Evolutionary conservation across 2,329 filamentous ascomycete species (phyloP), one percentile per base, ranked within the genome.

Genomic region (Diaporthe vaccinii): DNA sequence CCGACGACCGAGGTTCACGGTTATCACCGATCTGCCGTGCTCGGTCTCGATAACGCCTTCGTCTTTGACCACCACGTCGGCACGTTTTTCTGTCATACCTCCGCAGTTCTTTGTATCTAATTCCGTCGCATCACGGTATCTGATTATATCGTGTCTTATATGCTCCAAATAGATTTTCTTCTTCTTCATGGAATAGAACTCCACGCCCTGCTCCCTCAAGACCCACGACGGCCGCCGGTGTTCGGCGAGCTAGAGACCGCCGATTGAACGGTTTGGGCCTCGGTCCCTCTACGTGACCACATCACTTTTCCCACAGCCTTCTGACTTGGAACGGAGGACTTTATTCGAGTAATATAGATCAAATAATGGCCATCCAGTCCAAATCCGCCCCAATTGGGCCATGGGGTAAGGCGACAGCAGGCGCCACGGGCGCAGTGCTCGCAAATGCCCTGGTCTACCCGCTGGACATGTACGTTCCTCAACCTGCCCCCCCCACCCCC

Each of bases 391-490:
- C 88, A 78, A 91, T 98, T 76, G 95, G 97, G 57, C 94, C 97
- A 73, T 98, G 96, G 96, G 96, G 96, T 73, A 93, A 93, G 82
- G 97, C 97, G 73, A 92, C 98, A 78, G 96, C 97, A 77, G 97
- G 97, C 81, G 95, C 97, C 71, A 94, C 95, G 28, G 97, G 97
- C 77, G 97, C 97, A 62, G 95, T 98, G 51, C 89, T 99, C 76
- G 97, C 97, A 75, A 99, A 99, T 87, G 94, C 96, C 59, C 87
- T 98, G 77, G 96, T 98, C 75, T 99, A 99, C 85, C 97, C 97
- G 62, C 89, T 99, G 76, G 97, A 99, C 85, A 96, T 99, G 96
- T 98, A 88, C 73, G 75, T 28, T 49, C 9, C 15, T n/a, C 17
- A 15, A 17, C 87, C 25, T 7, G 10, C 9, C 3, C 17, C 44